Evolutionary conservation across 2,329 filamentous ascomycete species (phyloP).

Genomic region (Macrophomina tecta): DNA sequence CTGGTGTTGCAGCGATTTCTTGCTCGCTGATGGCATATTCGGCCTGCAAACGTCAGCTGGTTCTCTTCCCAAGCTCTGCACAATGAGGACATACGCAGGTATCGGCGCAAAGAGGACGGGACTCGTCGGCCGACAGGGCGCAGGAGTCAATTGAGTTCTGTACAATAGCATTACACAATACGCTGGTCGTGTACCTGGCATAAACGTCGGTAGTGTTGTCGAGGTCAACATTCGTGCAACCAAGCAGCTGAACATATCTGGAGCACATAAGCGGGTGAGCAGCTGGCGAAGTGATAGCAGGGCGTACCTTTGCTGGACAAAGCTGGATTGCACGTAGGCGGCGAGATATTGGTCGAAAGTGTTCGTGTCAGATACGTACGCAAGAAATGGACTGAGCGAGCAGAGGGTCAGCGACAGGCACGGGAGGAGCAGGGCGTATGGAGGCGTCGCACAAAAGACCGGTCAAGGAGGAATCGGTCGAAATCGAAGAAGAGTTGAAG

Average conservation of each 20-base stretch:
- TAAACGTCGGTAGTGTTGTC: constrained; percentile 83
- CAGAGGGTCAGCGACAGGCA: constrained; percentile 29
- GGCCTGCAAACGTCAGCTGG: constrained; percentile 57
- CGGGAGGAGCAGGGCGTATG: too few relatives aligned
- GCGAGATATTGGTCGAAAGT: constrained; percentile 80
- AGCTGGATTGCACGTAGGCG: constrained; percentile 75
- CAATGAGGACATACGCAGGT: constrained; percentile 72
- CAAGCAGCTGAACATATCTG: constrained; percentile 82
- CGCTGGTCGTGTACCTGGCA: constrained; percentile 88
- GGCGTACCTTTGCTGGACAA: constrained; percentile 77
- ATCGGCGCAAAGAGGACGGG: constrained; percentile 83
- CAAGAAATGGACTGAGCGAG: constrained; percentile 76
- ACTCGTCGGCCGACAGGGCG: constrained; percentile 65
- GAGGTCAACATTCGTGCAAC: constrained; percentile 78
- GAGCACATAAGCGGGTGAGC: constrained; percentile 32
- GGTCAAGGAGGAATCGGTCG: constrained; percentile 63
- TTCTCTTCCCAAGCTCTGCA: not conserved
- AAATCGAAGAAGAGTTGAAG: constrained; percentile 75
- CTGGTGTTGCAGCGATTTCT: constrained; percentile 74
- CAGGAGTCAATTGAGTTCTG: constrained; percentile 83
- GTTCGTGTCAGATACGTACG: constrained; percentile 74
- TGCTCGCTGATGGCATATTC: constrained; percentile 89
- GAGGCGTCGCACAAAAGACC: constrained; percentile 64
- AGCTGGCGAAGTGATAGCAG: not conserved
- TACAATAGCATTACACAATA: constrained; percentile 91